Conservation (phyloP, 371 early-diverging fungal genomes). For the Dichotomocladium elegans region DNA sequence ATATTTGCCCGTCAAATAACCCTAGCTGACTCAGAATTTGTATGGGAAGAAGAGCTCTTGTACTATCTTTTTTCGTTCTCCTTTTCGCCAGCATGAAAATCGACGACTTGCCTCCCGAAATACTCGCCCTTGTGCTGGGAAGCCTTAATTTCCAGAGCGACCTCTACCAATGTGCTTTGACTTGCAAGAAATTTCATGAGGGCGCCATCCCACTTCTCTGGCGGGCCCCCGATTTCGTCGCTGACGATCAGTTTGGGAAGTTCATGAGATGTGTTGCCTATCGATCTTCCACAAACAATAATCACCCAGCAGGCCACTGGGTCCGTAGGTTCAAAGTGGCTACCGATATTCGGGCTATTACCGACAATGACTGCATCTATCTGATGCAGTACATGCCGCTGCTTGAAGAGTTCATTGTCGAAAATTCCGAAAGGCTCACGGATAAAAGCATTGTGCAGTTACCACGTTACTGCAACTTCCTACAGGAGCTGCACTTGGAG, state of each 20-base stretch:
- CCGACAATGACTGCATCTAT: slow-evolving; percentile 23
- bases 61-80: not conserved
- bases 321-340: slow-evolving; percentile 10
- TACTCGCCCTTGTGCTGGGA: slow-evolving; percentile 9
- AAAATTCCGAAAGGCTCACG: slow-evolving; percentile 23
- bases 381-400: slow-evolving; percentile 20
- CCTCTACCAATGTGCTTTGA: slow-evolving; percentile 13
- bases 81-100: slow-evolving; percentile 8
- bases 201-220: slow-evolving; percentile 16
- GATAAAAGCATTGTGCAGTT: slow-evolving; percentile 31
- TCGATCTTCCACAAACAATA: not conserved
- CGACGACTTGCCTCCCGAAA: slow-evolving; percentile 15
- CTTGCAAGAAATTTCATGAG: slow-evolving; percentile 13
- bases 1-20: no score
- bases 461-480: slow-evolving; percentile 18
- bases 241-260: not conserved
- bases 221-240: slow-evolving; percentile 10
- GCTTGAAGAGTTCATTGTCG: slow-evolving; percentile 27
- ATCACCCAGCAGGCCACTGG: slow-evolving; percentile 6
- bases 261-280: slow-evolving; percentile 7
- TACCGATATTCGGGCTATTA: not conserved
- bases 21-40: no score
- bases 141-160: not conserved
- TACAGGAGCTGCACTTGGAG: slow-evolving; percentile 25
- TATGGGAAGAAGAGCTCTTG: no score